These are phyloP conservation scores for Pyrus betulifolia DNA, from an alignment of 306 rosid genomes.

Conservation along the genomic window DNA sequence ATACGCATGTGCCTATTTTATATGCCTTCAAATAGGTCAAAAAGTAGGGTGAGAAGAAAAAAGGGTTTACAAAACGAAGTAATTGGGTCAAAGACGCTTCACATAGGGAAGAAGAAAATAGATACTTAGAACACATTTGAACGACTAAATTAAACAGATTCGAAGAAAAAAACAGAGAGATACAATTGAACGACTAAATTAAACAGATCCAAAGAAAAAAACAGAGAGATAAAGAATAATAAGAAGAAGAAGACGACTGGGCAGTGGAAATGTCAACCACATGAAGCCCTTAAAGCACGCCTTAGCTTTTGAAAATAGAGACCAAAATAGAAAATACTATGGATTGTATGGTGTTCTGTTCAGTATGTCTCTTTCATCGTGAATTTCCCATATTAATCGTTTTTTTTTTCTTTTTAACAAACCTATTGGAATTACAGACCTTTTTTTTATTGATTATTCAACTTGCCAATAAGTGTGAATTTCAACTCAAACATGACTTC, in stretches of 20 bases:
- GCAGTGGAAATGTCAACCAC: slow-evolving; percentile 49
- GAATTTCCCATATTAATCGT: background rate
- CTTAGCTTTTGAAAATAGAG: slow-evolving; percentile 41
- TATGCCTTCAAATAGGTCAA: slow-evolving; percentile 34
- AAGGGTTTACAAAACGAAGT: slow-evolving; percentile 20
- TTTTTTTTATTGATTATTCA: background rate
- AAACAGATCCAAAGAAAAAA: background rate
- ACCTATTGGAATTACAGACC: background rate
- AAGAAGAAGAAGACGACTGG: slow-evolving; percentile 24
- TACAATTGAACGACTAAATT: slow-evolving; percentile 13
- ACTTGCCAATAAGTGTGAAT: background rate
- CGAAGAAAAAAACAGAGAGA: background rate
- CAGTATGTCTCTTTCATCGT: slow-evolving; percentile 34
- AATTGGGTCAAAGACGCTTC: slow-evolving; percentile 76
- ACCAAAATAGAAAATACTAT: slow-evolving; percentile 25
- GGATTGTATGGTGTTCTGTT: background rate
- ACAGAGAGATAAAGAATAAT: background rate
- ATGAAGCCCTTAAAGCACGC: slow-evolving; percentile 49
- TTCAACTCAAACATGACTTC: background rate
- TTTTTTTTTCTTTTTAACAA: background rate
- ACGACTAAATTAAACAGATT: background rate
- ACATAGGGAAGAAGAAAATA: slow-evolving; percentile 20
- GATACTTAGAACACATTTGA: background rate
- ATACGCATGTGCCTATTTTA: slow-evolving; percentile 1
- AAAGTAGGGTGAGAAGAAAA: slow-evolving; percentile 34